Evolutionary conservation across 805 yeast genomes (phyloP), one percentile per base, ranked within the genome.

Genomic region (Sungouiozyma intestinalis): DNA sequence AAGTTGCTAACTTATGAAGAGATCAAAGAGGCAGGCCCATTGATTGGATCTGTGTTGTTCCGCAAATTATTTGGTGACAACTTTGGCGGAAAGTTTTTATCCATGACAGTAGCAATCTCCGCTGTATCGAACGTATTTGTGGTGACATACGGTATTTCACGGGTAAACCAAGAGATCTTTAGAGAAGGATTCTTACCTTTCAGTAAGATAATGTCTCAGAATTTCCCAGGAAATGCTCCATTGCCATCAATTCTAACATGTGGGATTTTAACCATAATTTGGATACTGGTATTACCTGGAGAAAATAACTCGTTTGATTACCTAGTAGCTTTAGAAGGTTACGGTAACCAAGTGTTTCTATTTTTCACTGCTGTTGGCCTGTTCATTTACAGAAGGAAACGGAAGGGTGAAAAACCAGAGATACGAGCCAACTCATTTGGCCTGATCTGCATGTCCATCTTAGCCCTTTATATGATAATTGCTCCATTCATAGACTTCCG

Each of bases 101-200:
- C 83, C 0, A 53, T 74, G 31, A 67, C 81, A 0, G 72, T 78
- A 20, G 81, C 82, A 0, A 43, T 77, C n/a, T 74, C 79, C 33
- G 69, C 83, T 3, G 76, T 74, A 1, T 81, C 84, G 0, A 79
- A 79, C 50, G 73, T 78, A 2, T 70, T 77, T 55, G 83, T 78
- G 9, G 80, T 76, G 1, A 49, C 76, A 15, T 79, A 77, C 53
- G 69, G 77, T 3, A 64, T 75, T 9, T 74, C 82, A 0, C 65
- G 85, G 53, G 72, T 74, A 64, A 74, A 74, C 47, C 85, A 79
- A 53, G 84, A 78, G 55, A 73, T 74, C 3, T 77, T 79, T 48
- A 64, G 81, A 43, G 83, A 77, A 49, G 84, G 84, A 0, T 74
- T 67, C 43, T 52, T 77, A 13, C 85, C 85, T 8, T 73, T 64